phyloP scores from a whole-genome alignment of 495 filamentous ascomycete species.

The Endocarpon pusillum region DNA sequence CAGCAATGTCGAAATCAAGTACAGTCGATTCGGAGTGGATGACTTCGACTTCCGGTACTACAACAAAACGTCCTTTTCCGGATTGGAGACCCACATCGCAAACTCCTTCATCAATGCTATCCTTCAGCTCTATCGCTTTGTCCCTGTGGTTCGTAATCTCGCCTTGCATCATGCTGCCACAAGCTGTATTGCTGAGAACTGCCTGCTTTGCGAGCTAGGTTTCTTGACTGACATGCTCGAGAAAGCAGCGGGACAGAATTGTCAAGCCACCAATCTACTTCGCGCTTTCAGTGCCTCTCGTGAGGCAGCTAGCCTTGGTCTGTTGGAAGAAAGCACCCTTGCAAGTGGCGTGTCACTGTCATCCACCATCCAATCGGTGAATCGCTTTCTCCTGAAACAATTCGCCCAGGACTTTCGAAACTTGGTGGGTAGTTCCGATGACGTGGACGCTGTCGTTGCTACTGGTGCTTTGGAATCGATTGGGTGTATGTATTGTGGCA shows the following conservation, averaged over 20 bases:
- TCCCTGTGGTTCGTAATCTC: slow-evolving; percentile 71
- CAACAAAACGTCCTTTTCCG: slow-evolving; percentile 80
- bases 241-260: slow-evolving; percentile 81
- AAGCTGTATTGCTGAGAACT: slow-evolving; percentile 61
- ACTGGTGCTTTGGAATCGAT: slow-evolving; percentile 43
- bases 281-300: slow-evolving; percentile 69
- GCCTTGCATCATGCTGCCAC: slow-evolving; percentile 81
- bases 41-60: slow-evolving; percentile 97
- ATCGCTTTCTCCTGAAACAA: slow-evolving; percentile 58
- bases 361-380: slow-evolving; percentile 57
- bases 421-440: slow-evolving; percentile 35
- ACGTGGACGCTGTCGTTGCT: slow-evolving; percentile 39
- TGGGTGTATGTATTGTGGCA: slow-evolving; percentile 65
- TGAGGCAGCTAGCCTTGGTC: slow-evolving; percentile 49
- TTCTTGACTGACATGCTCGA: slow-evolving; percentile 97
- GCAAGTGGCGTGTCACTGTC: slow-evolving; percentile 48
- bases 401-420: slow-evolving; percentile 52
- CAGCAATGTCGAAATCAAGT: slow-evolving; percentile 85
- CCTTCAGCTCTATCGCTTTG: slow-evolving; percentile 80
- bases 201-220: slow-evolving; percentile 84
- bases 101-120: slow-evolving; percentile 94
- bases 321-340: slow-evolving; percentile 59
- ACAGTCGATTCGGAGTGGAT: slow-evolving; percentile 90
- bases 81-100: slow-evolving; percentile 84
- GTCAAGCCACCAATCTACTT: slow-evolving; percentile 92